Evolutionary conservation across 2,329 filamentous ascomycete species (phyloP).

Genomic region (Zasmidium angulare): DNA sequence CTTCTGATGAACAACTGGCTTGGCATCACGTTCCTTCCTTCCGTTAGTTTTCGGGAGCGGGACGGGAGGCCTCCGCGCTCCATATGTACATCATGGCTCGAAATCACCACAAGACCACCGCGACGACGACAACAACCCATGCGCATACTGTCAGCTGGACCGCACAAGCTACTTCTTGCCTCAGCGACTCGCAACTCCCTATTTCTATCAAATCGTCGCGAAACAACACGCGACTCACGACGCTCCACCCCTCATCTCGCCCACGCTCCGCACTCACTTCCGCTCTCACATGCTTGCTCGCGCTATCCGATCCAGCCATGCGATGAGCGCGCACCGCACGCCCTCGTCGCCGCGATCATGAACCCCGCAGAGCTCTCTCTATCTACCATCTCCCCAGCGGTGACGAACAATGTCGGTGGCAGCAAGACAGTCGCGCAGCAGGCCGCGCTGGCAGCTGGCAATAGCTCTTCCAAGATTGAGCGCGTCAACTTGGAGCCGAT

Average conservation of each 20-base stretch:
- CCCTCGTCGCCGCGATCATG: conserved; percentile 20
- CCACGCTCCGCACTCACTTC: too few relatives aligned
- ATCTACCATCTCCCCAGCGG: conserved; percentile 18
- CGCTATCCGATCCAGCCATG: conserved; percentile 13
- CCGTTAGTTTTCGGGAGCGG: too few relatives aligned
- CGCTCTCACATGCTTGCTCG: conserved; percentile 9
- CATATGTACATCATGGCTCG: too few relatives aligned
- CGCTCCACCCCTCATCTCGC: neutral
- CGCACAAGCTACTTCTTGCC: neutral
- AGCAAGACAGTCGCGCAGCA: conserved; percentile 32
- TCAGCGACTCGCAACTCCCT: neutral
- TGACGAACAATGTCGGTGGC: conserved; percentile 21
- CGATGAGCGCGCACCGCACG: conserved; percentile 5
- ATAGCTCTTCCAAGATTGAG: conserved; percentile 55
- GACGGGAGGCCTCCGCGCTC: too few relatives aligned
- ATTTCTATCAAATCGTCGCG: neutral
- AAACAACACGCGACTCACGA: neutral
- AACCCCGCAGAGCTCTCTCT: conserved; percentile 36
- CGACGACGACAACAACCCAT: neutral
- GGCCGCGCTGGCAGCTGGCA: conserved; percentile 25
- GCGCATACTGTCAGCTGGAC: neutral
- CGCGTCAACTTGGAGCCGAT: conserved; percentile 64
- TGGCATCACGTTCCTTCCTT: too few relatives aligned
- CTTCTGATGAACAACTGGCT: too few relatives aligned
- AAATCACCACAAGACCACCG: too few relatives aligned